These are phyloP conservation scores for Trametes versicolor DNA, from an alignment of 1,284 basidiomycete species.

Conservation along the genomic window DNA sequence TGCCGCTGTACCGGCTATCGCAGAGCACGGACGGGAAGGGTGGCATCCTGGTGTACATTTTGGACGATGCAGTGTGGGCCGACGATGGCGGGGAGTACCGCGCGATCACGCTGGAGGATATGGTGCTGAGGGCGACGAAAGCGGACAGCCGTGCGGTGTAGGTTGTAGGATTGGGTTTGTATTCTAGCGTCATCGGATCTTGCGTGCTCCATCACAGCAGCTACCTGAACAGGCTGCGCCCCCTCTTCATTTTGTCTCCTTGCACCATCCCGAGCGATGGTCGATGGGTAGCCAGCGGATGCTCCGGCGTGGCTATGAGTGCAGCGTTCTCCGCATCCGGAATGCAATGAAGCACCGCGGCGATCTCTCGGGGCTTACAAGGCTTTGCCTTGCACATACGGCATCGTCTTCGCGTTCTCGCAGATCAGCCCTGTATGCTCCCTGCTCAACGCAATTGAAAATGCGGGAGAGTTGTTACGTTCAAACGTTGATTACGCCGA, in stretches of 20 bases:
- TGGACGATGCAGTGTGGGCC: constrained; percentile 91
- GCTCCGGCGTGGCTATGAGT: not conserved
- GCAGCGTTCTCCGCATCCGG: not conserved
- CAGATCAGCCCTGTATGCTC: not conserved
- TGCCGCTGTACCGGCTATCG: constrained; percentile 89
- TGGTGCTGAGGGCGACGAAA: constrained; percentile 70
- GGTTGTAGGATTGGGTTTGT: constrained; percentile 12
- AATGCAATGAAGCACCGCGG: constrained; percentile 1
- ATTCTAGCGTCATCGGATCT: constrained; percentile 4
- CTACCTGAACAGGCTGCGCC: not conserved
- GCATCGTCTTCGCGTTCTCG: constrained; percentile 1
- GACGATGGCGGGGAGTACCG: constrained; percentile 62
- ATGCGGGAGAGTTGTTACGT: too few relatives aligned
- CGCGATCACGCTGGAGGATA: constrained; percentile 73
- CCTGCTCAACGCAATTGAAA: too few relatives aligned
- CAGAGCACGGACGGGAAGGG: constrained; percentile 82
- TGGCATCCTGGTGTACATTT: constrained; percentile 85
- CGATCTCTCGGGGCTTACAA: too few relatives aligned
- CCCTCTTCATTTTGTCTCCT: not conserved
- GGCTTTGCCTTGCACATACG: not conserved
- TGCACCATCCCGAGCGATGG: not conserved
- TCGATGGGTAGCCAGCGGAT: not conserved
- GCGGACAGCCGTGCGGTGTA: constrained; percentile 24
- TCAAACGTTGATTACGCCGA: too few relatives aligned
- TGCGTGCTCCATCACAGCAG: constrained; percentile 2